Conservation (phyloP, 2,329 filamentous ascomycete species). For the Gliomastix tumulicola region DNA sequence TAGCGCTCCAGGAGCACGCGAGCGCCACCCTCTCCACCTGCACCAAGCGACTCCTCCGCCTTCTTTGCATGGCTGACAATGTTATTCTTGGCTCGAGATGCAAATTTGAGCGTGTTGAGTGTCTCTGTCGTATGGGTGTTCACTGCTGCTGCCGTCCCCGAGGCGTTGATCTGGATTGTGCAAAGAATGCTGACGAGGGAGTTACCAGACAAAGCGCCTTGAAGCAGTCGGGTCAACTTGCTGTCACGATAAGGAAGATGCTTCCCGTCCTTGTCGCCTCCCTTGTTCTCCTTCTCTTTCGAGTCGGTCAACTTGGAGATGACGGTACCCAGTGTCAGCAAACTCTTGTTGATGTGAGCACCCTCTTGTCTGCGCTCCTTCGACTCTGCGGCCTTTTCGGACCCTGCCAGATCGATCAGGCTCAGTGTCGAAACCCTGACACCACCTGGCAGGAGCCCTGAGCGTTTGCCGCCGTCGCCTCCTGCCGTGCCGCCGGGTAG, state of each 20-base stretch:
- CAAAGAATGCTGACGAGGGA: conserved; percentile 96
- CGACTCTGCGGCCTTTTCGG: conserved; percentile 89
- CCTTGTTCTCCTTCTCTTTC: conserved; percentile 73
- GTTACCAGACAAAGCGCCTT: conserved; percentile 86
- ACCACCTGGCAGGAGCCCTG: conserved; percentile 71
- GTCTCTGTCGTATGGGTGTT: conserved; percentile 81
- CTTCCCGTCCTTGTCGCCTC: conserved; percentile 74
- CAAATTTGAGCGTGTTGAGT: conserved; percentile 93
- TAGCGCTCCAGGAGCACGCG: conserved; percentile 88
- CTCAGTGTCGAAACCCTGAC: conserved; percentile 93
- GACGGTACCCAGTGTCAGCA: conserved; percentile 90
- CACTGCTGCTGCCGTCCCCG: conserved; percentile 62
- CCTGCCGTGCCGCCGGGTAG: conserved; percentile 44
- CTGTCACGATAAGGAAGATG: conserved; percentile 96
- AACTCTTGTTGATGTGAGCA: conserved; percentile 96
- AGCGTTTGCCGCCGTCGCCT: conserved; percentile 53
- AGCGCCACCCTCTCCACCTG: conserved; percentile 76
- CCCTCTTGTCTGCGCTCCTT: conserved; percentile 93
- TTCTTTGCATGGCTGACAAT: conserved; percentile 96
- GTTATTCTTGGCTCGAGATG: conserved; percentile 92
- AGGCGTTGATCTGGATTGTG: conserved; percentile 84
- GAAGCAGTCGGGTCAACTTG: conserved; percentile 88
- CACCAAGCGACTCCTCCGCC: conserved; percentile 79
- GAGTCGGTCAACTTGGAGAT: conserved; percentile 87
- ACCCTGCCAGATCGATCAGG: conserved; percentile 92